phyloP scores from a whole-genome alignment of 768 basidiomycete genomes.

The Mycena indigotica region DNA sequence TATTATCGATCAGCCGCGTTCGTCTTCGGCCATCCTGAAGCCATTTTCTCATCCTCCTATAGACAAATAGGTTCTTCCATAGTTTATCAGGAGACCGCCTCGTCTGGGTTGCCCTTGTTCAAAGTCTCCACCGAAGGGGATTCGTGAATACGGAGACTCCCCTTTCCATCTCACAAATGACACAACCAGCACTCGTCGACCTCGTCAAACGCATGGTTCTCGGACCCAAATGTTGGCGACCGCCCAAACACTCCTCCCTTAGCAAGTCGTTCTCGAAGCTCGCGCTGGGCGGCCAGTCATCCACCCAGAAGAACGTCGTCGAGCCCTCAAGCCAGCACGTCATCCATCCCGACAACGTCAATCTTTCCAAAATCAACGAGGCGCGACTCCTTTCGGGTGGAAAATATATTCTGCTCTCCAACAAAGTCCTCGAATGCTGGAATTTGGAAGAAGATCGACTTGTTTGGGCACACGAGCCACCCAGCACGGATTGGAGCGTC shows the following conservation, averaged over 20 bases:
- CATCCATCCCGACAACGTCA: constrained; percentile 1
- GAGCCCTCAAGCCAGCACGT: background rate
- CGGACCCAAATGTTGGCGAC: constrained; percentile 4
- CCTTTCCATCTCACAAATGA: background rate
- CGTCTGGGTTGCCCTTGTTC: constrained; percentile 14
- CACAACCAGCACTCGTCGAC: constrained; percentile 7
- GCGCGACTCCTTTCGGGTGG: constrained; percentile 10
- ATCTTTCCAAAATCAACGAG: background rate
- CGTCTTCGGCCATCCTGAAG: background rate
- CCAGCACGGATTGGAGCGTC: background rate
- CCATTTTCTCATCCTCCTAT: background rate
- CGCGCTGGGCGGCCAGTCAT: background rate
- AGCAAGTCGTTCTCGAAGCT: background rate
- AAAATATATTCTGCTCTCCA: constrained; percentile 12
- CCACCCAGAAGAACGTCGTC: background rate
- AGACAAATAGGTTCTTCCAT: constrained; percentile 13
- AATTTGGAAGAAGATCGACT: constrained; percentile 9
- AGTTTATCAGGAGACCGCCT: background rate
- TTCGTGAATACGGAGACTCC: constrained; percentile 8
- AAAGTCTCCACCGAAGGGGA: constrained; percentile 4
- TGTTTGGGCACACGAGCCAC: constrained; percentile 10
- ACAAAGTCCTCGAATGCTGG: constrained; percentile 16
- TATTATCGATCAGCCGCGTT: background rate
- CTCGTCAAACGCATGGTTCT: constrained; percentile 11
- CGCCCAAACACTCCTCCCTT: background rate